Base-by-base conservation (phyloP, 1,284 basidiomycete genomes). In the Coniferiporia sulphurascens region DNA sequence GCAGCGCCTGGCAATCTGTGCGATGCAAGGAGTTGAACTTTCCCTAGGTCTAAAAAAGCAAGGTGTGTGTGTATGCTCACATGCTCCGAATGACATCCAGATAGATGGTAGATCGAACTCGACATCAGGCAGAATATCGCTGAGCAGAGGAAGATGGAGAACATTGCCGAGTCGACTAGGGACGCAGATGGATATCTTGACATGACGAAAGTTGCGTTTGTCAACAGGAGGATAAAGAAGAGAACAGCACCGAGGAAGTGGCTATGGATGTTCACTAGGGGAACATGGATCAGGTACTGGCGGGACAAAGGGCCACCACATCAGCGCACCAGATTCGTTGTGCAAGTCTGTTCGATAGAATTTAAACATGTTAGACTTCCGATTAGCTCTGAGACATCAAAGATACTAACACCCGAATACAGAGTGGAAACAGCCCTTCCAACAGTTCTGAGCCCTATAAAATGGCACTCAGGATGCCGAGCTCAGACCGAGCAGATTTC, bases 251-350 rank as follows among this genome's bases (percentile, higher is more conserved):
- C 92, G 76, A 85, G 82, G 7, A 95, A 77, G 69, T 96, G 94
- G 55, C 82, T 90, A 72, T 95, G 92, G 55, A 96, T 94, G 73
- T 97, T 96, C 62, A 96, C 91, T 93, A 63, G 45, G 51, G 53
- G 43, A 55, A 22, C 48, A n/a, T 35, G 56, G 46, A 55, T 4
- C 13, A 57, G 41, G 21, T 8, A n/a, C 32, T 2, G 41, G n/a
- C 9, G 49, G 7, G 45, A 36, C 50, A 50, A 55, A 19, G 49
- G 34, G 44, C 43, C 53, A 27, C 27, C 5, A 27, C 27, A 51
- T 17, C 50, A 41, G 65, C 73, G 61, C 66, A 88, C 89, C 80
- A 60, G 88, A 91, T 74, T 93, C 91, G 66, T 93, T 94, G 71
- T 94, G 91, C 56, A 91, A 66, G 72, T 91, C 91, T 93, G 62